These are phyloP conservation scores for Wickerhamiella pararugosa DNA, from an alignment of 1,139 yeast species.

Conservation along the genomic window DNA sequence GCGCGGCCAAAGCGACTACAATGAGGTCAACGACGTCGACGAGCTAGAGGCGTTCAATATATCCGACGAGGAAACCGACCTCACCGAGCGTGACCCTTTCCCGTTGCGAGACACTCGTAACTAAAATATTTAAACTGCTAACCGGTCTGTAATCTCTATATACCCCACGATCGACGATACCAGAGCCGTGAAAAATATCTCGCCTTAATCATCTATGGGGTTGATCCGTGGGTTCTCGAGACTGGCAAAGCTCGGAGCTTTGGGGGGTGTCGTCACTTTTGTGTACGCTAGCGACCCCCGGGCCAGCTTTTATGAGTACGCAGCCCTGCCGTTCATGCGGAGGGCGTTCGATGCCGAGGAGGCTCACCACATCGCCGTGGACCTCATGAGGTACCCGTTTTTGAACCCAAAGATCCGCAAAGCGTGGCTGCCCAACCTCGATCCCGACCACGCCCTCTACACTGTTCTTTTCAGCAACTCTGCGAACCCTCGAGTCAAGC, in stretches of 20 bases:
- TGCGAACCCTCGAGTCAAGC: constrained; percentile 20
- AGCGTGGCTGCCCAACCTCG: constrained; percentile 21
- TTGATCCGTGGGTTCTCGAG: too few species aligned
- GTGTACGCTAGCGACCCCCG: constrained; percentile 49
- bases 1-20: constrained; percentile 3
- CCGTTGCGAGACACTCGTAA: neutral
- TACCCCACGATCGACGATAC: neutral
- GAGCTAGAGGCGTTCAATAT: constrained; percentile 8
- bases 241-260: neutral
- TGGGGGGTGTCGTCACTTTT: constrained; percentile 13
- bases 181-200: neutral
- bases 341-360: constrained; percentile 64
- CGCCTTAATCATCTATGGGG: too few species aligned
- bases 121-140: neutral
- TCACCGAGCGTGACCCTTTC: constrained; percentile 2
- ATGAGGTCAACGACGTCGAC: neutral
- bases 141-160: neutral
- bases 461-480: constrained; percentile 21
- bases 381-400: constrained; percentile 39
- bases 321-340: constrained; percentile 63
- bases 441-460: constrained; percentile 20
- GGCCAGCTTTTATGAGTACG: constrained; percentile 68
- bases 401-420: constrained; percentile 21
- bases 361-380: constrained; percentile 68
- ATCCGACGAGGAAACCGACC: constrained; percentile 3